Base-by-base conservation (phyloP, 768 basidiomycete genomes). In the Amanita rimosa region DNA sequence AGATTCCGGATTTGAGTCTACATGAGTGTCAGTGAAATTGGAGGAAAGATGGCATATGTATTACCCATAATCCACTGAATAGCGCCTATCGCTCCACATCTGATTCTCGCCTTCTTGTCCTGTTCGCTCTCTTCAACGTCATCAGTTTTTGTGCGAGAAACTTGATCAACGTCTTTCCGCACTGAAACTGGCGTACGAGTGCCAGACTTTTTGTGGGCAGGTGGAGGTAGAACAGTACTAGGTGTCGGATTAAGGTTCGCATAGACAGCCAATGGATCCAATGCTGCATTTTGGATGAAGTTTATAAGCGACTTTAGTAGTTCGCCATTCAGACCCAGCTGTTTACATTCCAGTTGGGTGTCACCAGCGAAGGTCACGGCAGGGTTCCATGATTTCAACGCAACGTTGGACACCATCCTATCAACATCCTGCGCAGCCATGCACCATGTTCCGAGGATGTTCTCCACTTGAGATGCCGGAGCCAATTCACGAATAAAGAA, bases 381-480 rank as follows among this genome's bases (percentile, higher is more conserved):
- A 13, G 66, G 58, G 10, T 60, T 64, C 85, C 85, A 89, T 7
- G 79, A 70, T 47, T 67, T 71, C 19, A 64, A 59, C 1, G 82
- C 81, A 14, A 64, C 58, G 1, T 58, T 54, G 1, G 78, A 65
- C 6, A 90, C 81, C 1, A 67, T 65, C 19, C 80, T 73, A 56
- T 92, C 91, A 26, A 79, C 60, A 53, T 94, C 91, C 59, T 84
- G 75, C 13, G 78, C 71, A 10, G 79, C 70, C 55, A 89, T 70
- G 54, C 69, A 77, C 88, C 90, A 92, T 7, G 81, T 74, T 2
- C 86, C 87, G 1, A 86, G 59, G 31, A 87, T 62, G 41, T 66
- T 68, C 51, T 85, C 76, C 10, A 75, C 55, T 49, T 83, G 75
- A 35, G 72, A 67, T 29, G 66, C 53, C 7, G 74, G 66, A 0